Evolutionary conservation across 805 yeast species (phyloP), one percentile per base, ranked within the genome.

Genomic region (Yarrowia osloensis): DNA sequence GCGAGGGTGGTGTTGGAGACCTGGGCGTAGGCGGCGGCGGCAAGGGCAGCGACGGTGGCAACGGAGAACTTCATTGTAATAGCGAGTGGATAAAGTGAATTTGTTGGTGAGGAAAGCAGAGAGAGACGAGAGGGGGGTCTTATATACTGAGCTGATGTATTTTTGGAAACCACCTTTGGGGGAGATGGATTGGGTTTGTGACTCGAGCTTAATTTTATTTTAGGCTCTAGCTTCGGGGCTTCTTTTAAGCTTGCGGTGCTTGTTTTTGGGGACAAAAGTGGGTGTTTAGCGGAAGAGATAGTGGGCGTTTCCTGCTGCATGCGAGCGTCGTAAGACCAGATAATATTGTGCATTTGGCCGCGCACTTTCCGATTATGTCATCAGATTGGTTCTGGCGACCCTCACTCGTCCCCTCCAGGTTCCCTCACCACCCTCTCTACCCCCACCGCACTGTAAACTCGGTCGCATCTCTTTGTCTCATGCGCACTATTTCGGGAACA

Each of bases 11-110:
- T 5, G 54, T 61, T 61, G 54, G 66, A 44, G 44, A 44, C 52
- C 66, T 61, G 66, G 44, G 69, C 70, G 67, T 65, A 71, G 61
- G 70, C 71, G 67, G 67, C 55, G 46, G 70, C 70, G 61, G 71
- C 70, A 35, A 70, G 69, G 35, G 68, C 65, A 29, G 72, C 71
- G 63, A 66, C 49, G 67, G 69, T 29, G 65, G 69, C 50, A 54
- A 69, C 63, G 59, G 72, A 42, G 68, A 69, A 55, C 72, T 71
- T 70, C 70, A 59, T 69, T 65, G 55, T 66, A 59, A 12, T 40
- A 70, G 62, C 54, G 68, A 67, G 63, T 31, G 68, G 52, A 31
- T 24, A 28, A 61, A 35, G 61, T 54, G 61, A 54, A 50, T 50
- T 35, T 22, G 61, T 54, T 35, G 44, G 44, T 35, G 24, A 17